Evolutionary conservation across 2,329 filamentous ascomycete species (phyloP).

Genomic region (Mariannaea elegans): DNA sequence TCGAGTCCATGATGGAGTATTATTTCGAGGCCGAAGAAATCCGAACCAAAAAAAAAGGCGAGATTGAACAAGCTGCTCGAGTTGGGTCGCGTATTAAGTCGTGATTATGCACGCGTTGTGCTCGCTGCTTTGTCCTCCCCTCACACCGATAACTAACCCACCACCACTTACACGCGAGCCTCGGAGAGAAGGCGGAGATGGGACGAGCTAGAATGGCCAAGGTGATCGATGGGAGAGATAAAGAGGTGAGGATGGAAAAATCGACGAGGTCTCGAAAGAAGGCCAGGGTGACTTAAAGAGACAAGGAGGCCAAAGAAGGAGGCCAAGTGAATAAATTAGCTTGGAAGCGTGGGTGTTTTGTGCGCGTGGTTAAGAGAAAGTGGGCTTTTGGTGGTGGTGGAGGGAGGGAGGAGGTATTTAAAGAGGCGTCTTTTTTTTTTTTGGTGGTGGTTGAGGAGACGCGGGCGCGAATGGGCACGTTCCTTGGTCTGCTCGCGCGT

Average conservation of each 20-base stretch:
- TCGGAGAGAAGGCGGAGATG: background rate
- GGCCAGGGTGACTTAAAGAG: background rate
- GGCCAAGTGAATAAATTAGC: conserved; percentile 1
- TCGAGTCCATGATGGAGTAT: conserved; percentile 48
- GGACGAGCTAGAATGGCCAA: background rate
- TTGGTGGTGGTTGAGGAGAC: conserved; percentile 13
- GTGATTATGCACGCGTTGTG: conserved; percentile 9
- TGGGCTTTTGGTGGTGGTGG: conserved; percentile 2
- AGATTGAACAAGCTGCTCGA: background rate
- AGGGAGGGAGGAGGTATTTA: conserved; percentile 24
- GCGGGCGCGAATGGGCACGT: conserved; percentile 21
- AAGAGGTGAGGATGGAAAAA: background rate
- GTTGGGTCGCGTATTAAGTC: conserved; percentile 11
- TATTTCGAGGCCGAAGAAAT: background rate
- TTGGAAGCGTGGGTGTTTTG: background rate
- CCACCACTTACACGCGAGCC: conserved; percentile 15
- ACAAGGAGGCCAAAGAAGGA: conserved; percentile 14
- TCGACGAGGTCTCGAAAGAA: conserved; percentile 12
- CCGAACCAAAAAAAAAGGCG: background rate
- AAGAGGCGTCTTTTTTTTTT: conserved; percentile 7
- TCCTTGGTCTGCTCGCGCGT: conserved; percentile 10
- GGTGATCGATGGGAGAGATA: background rate
- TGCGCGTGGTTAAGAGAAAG: conserved; percentile 3
- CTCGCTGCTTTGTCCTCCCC: conserved; percentile 13
- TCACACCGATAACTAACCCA: background rate